These are phyloP conservation scores for Claviceps arundinis DNA, from an alignment of 2,329 filamentous ascomycete genomes.

Conservation along the genomic window DNA sequence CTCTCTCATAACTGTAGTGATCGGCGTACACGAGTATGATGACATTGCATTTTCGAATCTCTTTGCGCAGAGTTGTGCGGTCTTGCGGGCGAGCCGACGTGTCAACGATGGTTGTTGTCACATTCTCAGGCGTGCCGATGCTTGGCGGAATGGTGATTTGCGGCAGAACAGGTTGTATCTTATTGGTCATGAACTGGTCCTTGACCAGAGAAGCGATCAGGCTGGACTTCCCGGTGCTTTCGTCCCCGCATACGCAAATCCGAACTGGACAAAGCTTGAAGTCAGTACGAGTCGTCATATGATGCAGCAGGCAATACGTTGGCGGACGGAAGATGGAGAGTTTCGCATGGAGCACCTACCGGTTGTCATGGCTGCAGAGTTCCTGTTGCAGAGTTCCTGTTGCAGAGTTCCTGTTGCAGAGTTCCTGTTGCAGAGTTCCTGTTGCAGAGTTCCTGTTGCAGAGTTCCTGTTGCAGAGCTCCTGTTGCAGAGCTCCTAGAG, in stretches of 20 bases:
- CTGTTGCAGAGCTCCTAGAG: slow-evolving; percentile 5
- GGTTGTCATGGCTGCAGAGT: slow-evolving; percentile 5
- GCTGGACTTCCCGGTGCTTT: slow-evolving; percentile 87
- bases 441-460: background rate
- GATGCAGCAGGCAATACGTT: background rate
- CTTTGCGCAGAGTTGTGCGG: slow-evolving; percentile 75
- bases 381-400: background rate
- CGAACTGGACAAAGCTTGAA: slow-evolving; percentile 41
- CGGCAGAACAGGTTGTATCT: slow-evolving; percentile 87
- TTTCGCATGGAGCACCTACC: background rate
- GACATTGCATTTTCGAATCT: slow-evolving; percentile 93
- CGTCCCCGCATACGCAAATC: slow-evolving; percentile 92
- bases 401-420: background rate
- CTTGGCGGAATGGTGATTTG: slow-evolving; percentile 91
- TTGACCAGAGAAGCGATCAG: slow-evolving; percentile 93
- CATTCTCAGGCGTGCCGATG: slow-evolving; percentile 87
- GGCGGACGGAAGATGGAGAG: background rate
- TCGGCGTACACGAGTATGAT: slow-evolving; percentile 95
- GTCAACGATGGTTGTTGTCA: slow-evolving; percentile 94
- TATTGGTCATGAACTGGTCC: slow-evolving; percentile 88
- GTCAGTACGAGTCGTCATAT: background rate
- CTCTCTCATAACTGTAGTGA: slow-evolving; percentile 96
- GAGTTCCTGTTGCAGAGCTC: background rate
- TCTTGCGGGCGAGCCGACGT: slow-evolving; percentile 93
- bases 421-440: background rate